Evolutionary conservation across 2,329 filamentous ascomycete species (phyloP), one percentile per base, ranked within the genome.

Genomic region (Pyrenophora seminiperda): DNA sequence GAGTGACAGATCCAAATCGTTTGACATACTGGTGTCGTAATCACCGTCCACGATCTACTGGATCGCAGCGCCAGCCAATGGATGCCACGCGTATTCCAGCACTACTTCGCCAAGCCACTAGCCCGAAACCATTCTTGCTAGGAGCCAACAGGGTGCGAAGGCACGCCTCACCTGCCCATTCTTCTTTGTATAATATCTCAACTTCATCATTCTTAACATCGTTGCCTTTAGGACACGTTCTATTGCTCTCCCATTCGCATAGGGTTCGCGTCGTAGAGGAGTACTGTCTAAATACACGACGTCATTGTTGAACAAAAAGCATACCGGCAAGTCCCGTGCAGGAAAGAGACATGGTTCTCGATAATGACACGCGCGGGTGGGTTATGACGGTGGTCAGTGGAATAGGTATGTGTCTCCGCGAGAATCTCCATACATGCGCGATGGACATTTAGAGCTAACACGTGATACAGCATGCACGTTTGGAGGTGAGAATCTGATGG

Each of bases 331-430:
- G 42, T 7, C 22, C 22, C 10, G 7, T 7, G 22, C 22, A 27
- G 7, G 4, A 27, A 11, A 29, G 41, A 47, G 53, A 37, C 33
- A 67, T 69, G 67, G 61, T 57, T 50, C 61, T 73, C 47, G 68
- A 71, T 51, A 73, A 73, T 77, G 93, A 97, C 77, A 87, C 87
- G 56, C 85, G 91, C 58, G 93, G 94, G 66, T 97, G 93, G 93
- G 87, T 97, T 63, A 90, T 97, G 89, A 81, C 84, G 56, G 86
- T 82, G 66, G 80, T 91, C 59, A 90, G 92, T 73, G 96, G 91
- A 68, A 85, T 91, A 68, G 84, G 85, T 87, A 73, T 43, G 73
- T 60, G 33, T 36, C 32, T 9, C 14, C 29, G 34, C 60, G 46
- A 22, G 31, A 24, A 45, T 31, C 29, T 27, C 37, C 7, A 24